These are phyloP conservation scores for Teratosphaeria gauchensis DNA, from an alignment of 2,329 filamentous ascomycete genomes.

Conservation along the genomic window DNA sequence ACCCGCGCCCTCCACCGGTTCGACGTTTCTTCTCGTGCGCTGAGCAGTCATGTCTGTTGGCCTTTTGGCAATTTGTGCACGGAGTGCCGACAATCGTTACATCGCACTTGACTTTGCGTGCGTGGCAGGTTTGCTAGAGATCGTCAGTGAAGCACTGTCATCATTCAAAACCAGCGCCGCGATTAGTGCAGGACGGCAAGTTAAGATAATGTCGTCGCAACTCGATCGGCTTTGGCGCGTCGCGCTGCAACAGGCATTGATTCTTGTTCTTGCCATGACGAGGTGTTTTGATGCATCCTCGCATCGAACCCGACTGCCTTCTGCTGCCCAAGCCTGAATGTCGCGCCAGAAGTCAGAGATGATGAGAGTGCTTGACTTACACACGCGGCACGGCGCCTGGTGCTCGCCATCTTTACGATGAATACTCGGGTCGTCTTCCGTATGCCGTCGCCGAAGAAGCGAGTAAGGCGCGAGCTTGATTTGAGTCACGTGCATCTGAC, in stretches of 20 bases:
- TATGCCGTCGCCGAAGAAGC: no score
- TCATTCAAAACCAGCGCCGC: not conserved
- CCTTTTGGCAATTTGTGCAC: not conserved
- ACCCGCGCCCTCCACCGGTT: not conserved
- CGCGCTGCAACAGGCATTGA: not conserved
- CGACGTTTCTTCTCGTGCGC: not conserved
- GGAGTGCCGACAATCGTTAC: not conserved
- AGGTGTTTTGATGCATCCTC: not conserved
- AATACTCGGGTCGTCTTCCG: no score
- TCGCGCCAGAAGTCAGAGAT: not conserved
- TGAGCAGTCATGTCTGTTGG: not conserved
- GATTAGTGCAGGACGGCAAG: not conserved
- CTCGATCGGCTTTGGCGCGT: not conserved
- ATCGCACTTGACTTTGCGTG: not conserved
- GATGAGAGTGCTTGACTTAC: not conserved
- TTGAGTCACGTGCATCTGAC: no score
- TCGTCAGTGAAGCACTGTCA: not conserved
- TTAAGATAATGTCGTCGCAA: not conserved
- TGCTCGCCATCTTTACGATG: not conserved
- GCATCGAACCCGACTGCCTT: not conserved
- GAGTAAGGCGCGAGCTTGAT: no score
- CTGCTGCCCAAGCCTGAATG: not conserved
- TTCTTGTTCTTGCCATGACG: not conserved
- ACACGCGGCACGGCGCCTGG: not conserved
- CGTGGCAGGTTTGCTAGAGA: not conserved